phyloP scores from a whole-genome alignment of 805 yeast species.

The Candida coleopterorum region DNA sequence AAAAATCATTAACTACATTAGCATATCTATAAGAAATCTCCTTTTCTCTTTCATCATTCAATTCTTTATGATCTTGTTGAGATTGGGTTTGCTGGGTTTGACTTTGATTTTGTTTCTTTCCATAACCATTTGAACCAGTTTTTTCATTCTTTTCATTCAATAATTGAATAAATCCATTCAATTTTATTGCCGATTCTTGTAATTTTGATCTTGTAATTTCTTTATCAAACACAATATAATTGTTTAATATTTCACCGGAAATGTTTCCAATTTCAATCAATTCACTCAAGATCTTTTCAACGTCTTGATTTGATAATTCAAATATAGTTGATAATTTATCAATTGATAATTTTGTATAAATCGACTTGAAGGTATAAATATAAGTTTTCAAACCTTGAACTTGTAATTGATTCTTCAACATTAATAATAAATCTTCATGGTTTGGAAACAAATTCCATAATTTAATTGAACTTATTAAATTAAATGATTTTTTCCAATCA shows the following conservation, averaged over 20 bases:
- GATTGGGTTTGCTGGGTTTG: constrained; percentile 36
- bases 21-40: constrained; percentile 38
- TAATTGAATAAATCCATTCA: constrained; percentile 76
- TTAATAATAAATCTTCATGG: constrained; percentile 57
- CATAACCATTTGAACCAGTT: constrained; percentile 71
- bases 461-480: constrained; percentile 68
- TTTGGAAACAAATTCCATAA: constrained; percentile 83
- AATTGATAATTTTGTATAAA: constrained; percentile 71
- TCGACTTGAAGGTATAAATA: constrained; percentile 75
- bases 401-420: constrained; percentile 77
- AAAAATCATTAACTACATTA: constrained; percentile 21
- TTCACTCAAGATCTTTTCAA: constrained; percentile 61
- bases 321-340: constrained; percentile 61
- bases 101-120: constrained; percentile 32
- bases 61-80: constrained; percentile 18
- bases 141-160: constrained; percentile 83
- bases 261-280: constrained; percentile 78
- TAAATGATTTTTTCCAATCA: constrained; percentile 78
- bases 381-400: constrained; percentile 91
- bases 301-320: constrained; percentile 52
- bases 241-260: constrained; percentile 68
- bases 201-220: constrained; percentile 78
- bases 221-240: constrained; percentile 57
- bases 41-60: constrained; percentile 14
- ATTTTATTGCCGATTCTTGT: constrained; percentile 80